These are phyloP conservation scores for Protomyces macrosporus DNA, from an alignment of 1,139 yeast genomes.

Conservation along the genomic window DNA sequence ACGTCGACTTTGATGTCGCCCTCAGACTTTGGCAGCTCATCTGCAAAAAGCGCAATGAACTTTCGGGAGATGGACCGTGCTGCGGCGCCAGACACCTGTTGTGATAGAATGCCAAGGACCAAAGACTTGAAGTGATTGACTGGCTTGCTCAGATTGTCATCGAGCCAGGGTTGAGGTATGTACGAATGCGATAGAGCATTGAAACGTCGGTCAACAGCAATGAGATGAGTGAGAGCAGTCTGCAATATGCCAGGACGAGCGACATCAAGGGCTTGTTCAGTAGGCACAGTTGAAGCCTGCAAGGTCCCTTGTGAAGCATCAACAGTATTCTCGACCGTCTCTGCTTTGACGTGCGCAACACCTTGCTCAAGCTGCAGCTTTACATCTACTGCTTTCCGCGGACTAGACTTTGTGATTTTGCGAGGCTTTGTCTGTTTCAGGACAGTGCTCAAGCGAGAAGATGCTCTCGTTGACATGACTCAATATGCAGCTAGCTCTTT, in stretches of 20 bases:
- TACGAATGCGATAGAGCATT: conserved; percentile 24
- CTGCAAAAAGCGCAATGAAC: conserved; percentile 44
- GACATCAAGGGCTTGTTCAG: neutral
- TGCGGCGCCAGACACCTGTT: conserved; percentile 82
- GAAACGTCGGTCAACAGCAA: conserved; percentile 30
- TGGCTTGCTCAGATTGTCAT: conserved; percentile 27
- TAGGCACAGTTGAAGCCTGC: too few relatives aligned
- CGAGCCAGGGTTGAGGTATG: conserved; percentile 29
- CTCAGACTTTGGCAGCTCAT: neutral
- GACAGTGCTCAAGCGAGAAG: neutral
- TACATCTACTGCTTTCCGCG: too few relatives aligned
- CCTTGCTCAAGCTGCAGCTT: neutral
- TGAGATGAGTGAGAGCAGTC: conserved; percentile 6
- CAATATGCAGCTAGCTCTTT: too few relatives aligned
- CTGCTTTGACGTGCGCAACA: neutral
- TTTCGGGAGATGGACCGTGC: conserved; percentile 58
- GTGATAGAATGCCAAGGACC: conserved; percentile 36
- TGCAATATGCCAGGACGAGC: neutral
- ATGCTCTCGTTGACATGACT: neutral
- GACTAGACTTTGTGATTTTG: neutral
- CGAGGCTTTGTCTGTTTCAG: neutral
- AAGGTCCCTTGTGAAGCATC: too few relatives aligned
- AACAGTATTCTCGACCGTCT: too few relatives aligned
- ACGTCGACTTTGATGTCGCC: conserved; percentile 5
- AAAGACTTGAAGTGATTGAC: conserved; percentile 28